These are phyloP conservation scores for Dactylella cylindrospora DNA, from an alignment of 2,329 filamentous ascomycete genomes.

Conservation along the genomic window DNA sequence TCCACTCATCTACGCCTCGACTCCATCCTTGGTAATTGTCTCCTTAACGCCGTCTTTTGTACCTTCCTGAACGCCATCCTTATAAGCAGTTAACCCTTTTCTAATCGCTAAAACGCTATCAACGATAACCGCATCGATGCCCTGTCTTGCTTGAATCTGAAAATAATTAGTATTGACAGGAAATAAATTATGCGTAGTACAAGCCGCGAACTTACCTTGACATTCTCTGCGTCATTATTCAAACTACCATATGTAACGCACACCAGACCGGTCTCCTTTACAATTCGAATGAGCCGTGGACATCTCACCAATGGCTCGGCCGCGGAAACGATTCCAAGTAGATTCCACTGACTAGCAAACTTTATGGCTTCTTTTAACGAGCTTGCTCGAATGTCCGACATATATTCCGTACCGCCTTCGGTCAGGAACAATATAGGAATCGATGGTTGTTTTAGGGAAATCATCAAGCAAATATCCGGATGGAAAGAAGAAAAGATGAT, in stretches of 20 bases:
- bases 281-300: constrained; percentile 75
- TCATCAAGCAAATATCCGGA: constrained; percentile 88
- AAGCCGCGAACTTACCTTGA: constrained; percentile 65
- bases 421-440: constrained; percentile 94
- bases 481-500: constrained; percentile 98
- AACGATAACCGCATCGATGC: constrained; percentile 96
- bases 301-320: constrained; percentile 86
- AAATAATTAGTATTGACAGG: constrained; percentile 23
- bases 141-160: constrained; percentile 85
- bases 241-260: constrained; percentile 90
- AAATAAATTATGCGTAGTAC: constrained; percentile 12
- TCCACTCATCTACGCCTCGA: constrained; percentile 28
- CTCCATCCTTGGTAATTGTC: constrained; percentile 27
- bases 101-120: constrained; percentile 91
- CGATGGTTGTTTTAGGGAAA: constrained; percentile 84
- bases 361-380: constrained; percentile 93
- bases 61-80: constrained; percentile 22
- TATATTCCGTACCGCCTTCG: constrained; percentile 76
- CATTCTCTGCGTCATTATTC: constrained; percentile 85
- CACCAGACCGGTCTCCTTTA: constrained; percentile 90
- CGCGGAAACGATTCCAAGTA: constrained; percentile 86
- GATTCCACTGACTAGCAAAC: constrained; percentile 91
- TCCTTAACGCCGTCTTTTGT: constrained; percentile 39
- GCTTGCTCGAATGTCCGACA: constrained; percentile 85
- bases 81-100: constrained; percentile 69